Evolutionary conservation across 768 basidiomycete species (phyloP).

Genomic region (Leccinum truebloodii): DNA sequence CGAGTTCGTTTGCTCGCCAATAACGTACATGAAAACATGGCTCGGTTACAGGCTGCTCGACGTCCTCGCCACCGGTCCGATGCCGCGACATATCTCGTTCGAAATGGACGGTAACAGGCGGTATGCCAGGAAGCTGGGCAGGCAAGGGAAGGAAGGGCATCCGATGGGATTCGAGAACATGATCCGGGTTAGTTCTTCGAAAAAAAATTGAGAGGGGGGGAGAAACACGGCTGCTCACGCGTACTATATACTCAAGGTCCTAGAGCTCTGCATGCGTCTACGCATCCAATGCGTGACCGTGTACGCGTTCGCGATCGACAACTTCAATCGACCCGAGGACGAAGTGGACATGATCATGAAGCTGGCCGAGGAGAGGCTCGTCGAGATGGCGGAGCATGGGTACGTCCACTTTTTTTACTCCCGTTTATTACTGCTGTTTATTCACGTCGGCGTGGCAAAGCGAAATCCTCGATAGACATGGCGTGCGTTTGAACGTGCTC

Average conservation of each 20-base stretch:
- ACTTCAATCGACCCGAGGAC: conserved; percentile 83
- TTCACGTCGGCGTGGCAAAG: conserved; percentile 41
- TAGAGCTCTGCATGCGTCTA: conserved; percentile 85
- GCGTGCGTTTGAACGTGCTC: conserved; percentile 81
- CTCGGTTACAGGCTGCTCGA: conserved; percentile 50
- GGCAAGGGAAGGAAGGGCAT: conserved; percentile 78
- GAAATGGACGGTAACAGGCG: conserved; percentile 98
- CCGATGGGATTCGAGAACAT: conserved; percentile 80
- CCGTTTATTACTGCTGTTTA: background rate
- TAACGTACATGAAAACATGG: conserved; percentile 25
- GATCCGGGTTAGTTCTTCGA: conserved; percentile 57
- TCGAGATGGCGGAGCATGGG: conserved; percentile 82
- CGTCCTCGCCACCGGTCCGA: conserved; percentile 77
- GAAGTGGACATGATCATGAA: conserved; percentile 90
- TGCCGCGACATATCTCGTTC: conserved; percentile 90
- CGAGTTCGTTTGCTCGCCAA: conserved; percentile 10
- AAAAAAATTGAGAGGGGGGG: background rate
- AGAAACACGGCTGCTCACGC: background rate
- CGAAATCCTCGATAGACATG: conserved; percentile 76
- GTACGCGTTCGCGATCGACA: conserved; percentile 99
- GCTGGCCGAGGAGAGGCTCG: conserved; percentile 45
- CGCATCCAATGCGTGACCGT: conserved; percentile 81
- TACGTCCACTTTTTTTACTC: conserved; percentile 37
- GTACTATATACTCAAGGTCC: conserved; percentile 49
- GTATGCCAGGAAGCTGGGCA: conserved; percentile 72